phyloP scores from a whole-genome alignment of 2,329 filamentous ascomycete species.

The Aspergillus latus region DNA sequence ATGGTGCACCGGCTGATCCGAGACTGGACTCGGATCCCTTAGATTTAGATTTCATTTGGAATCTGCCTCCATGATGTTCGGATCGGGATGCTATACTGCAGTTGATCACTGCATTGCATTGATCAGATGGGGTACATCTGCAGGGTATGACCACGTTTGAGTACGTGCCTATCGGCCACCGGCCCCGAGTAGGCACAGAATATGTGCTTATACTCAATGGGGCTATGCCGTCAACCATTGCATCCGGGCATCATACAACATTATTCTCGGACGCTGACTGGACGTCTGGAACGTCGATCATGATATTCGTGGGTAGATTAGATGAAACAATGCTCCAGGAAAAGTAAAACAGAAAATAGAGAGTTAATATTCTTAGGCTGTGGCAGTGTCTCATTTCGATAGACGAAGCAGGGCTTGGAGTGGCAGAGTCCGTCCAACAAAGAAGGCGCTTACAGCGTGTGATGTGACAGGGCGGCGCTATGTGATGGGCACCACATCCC shows the following conservation, averaged over 20 bases:
- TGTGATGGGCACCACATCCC: constrained; percentile 24
- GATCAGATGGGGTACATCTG: neutral
- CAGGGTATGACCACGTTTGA: neutral
- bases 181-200: neutral
- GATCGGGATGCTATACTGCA: neutral
- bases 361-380: constrained; percentile 3
- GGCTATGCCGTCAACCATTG: too few species aligned
- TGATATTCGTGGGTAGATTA: neutral
- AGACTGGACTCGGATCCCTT: neutral
- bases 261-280: neutral
- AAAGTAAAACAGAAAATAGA: neutral
- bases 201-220: neutral
- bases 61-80: neutral
- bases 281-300: neutral
- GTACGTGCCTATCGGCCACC: neutral
- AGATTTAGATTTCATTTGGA: constrained; percentile 6
- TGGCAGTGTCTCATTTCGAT: constrained; percentile 8
- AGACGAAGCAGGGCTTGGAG: neutral
- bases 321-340: neutral
- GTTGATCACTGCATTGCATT: neutral
- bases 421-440: neutral
- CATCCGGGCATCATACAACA: neutral
- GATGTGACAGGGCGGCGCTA: constrained; percentile 18
- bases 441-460: constrained; percentile 15
- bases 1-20: neutral